Evolutionary conservation across 73 alveolate species (phyloP).

Genomic region (Paramecium caudatum): DNA sequence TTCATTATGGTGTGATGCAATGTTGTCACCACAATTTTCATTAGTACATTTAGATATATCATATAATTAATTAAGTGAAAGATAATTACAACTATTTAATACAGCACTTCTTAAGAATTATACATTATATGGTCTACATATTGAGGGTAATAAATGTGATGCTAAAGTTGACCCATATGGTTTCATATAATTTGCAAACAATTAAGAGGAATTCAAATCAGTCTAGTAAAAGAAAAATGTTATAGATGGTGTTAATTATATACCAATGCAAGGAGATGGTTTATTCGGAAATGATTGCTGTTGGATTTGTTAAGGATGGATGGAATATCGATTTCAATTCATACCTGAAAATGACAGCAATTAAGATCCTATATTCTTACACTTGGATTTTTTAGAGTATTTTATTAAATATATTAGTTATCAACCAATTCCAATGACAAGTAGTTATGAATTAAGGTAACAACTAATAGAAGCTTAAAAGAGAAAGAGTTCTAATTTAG

Average conservation of each 20-base stretch:
- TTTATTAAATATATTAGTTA: neutral
- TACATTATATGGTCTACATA: slow-evolving; percentile 41
- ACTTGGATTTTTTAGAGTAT: slow-evolving; percentile 54
- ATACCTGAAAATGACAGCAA: neutral
- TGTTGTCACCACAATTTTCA: neutral
- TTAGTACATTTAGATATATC: slow-evolving; percentile 52
- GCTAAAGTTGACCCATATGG: slow-evolving; percentile 52
- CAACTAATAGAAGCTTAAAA: neutral
- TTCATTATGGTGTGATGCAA: neutral
- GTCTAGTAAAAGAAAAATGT: neutral
- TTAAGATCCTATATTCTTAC: slow-evolving; percentile 30
- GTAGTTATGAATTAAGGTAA: slow-evolving; percentile 51
- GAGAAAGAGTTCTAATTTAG: neutral
- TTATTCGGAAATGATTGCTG: slow-evolving; percentile 58
- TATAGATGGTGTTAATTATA: slow-evolving; percentile 42
- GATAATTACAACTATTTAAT: neutral
- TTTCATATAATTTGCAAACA: neutral
- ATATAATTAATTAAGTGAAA: slow-evolving; percentile 37
- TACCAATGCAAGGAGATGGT: slow-evolving; percentile 10
- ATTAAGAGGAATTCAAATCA: neutral
- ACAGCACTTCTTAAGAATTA: slow-evolving; percentile 26
- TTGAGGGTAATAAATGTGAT: slow-evolving; percentile 60
- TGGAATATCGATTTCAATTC: slow-evolving; percentile 46
- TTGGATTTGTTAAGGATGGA: slow-evolving; percentile 70
- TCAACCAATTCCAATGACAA: slow-evolving; percentile 66